Percentiles rank a stretch among this genome's conserved stretches.
Conservation (phyloP, 352 stramenopile species). For the Peronospora belbahrii region DNA sequence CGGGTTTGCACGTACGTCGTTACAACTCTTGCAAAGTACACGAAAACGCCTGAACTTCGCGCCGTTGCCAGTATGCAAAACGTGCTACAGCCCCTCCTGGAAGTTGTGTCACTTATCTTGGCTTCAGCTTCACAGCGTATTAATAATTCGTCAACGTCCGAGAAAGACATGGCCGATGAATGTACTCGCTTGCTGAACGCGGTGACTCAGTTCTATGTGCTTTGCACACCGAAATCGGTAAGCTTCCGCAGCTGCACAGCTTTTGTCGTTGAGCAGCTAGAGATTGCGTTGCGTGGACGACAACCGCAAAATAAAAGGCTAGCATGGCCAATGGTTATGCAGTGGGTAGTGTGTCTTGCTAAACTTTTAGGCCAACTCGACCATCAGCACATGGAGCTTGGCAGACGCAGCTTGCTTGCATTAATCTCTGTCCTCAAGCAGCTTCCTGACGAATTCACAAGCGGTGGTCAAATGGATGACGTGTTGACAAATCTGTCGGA, state of each 20-base stretch:
- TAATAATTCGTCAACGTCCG: background rate
- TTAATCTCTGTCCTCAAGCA: conserved; percentile 78
- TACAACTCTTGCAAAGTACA: conserved; percentile 52
- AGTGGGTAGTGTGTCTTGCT: conserved; percentile 68
- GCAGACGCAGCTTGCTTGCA: conserved; percentile 46
- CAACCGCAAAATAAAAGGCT: conserved; percentile 20
- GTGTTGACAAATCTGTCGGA: conserved; percentile 49
- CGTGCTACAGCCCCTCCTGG: conserved; percentile 51
- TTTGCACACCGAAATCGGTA: conserved; percentile 58
- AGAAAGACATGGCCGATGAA: conserved; percentile 8
- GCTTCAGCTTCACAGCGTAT: conserved; percentile 6
- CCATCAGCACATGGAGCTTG: conserved; percentile 49
- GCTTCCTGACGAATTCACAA: conserved; percentile 43
- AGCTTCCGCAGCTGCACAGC: conserved; percentile 67
- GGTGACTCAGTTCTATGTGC: conserved; percentile 61
- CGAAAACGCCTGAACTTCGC: conserved; percentile 49
- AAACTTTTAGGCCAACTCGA: conserved; percentile 52
- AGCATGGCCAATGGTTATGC: conserved; percentile 52
- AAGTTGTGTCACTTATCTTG: conserved; percentile 53
- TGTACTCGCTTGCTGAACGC: conserved; percentile 40
- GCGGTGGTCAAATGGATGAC: conserved; percentile 37
- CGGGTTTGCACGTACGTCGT: conserved; percentile 50
- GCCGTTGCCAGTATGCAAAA: conserved; percentile 49
- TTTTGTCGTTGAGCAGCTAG: conserved; percentile 61
- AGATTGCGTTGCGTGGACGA: conserved; percentile 29